Percentiles rank a stretch among this genome's conserved stretches.
These are phyloP conservation scores for Talinum fruticosum DNA, from an alignment of 148 eudicot species.

Conservation along the genomic window DNA sequence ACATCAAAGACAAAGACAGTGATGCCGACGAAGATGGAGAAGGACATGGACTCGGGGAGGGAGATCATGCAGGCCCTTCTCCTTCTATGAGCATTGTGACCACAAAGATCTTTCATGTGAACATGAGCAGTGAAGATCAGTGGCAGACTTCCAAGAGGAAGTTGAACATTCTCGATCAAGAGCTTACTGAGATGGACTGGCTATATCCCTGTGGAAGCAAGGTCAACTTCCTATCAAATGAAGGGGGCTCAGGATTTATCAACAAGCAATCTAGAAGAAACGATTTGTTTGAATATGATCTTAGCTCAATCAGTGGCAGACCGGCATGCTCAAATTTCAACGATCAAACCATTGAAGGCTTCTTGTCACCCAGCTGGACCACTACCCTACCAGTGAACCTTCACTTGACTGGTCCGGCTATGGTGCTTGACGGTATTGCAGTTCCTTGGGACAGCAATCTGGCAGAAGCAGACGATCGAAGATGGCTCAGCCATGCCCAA, in stretches of 20 bases:
- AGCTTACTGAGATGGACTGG: conserved; percentile 3
- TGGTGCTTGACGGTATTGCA: background rate
- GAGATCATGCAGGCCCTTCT: background rate
- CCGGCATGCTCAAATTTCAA: background rate
- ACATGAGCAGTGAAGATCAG: background rate
- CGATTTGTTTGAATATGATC: conserved; percentile 7
- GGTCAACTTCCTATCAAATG: background rate
- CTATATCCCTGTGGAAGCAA: background rate
- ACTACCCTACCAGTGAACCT: background rate
- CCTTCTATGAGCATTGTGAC: background rate
- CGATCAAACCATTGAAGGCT: background rate
- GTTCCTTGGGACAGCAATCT: conserved; percentile 8
- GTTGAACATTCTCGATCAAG: conserved; percentile 3
- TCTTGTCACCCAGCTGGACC: background rate
- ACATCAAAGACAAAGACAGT: conserved; percentile 8
- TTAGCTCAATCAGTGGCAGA: background rate
- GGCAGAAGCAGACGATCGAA: background rate
- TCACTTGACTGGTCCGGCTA: background rate
- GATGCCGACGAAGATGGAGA: conserved; percentile 1
- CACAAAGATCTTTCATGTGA: background rate
- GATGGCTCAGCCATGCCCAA: background rate
- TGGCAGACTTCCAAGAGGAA: conserved; percentile 20
- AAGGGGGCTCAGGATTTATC: background rate
- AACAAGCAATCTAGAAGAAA: background rate
- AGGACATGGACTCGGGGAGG: background rate